Percentiles rank a stretch among this genome's conserved stretches.
Evolutionary conservation across 495 filamentous ascomycete species (phyloP).

Genomic region (Astrocystis sublimbata): DNA sequence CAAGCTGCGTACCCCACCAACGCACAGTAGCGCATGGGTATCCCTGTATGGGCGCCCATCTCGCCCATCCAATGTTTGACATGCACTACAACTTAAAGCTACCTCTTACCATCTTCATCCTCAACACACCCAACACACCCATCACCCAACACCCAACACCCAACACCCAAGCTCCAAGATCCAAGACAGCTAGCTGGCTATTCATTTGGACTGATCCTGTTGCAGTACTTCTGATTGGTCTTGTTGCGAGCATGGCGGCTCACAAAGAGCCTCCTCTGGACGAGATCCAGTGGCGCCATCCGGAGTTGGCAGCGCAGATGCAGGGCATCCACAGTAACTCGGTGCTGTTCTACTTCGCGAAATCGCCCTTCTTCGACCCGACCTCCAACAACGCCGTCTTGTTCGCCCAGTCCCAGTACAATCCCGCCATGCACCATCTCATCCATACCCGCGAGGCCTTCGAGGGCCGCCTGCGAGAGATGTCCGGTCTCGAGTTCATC

Average conservation of each 20-base stretch:
- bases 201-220: too few relatives aligned
- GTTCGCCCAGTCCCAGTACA: conserved; percentile 71
- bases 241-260: conserved; percentile 27
- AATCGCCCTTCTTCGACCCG: conserved; percentile 87
- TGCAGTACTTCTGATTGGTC: neutral
- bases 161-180: too few relatives aligned
- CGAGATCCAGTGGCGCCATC: conserved; percentile 75
- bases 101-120: neutral
- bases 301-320: conserved; percentile 60
- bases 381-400: conserved; percentile 85
- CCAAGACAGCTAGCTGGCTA: too few relatives aligned
- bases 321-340: conserved; percentile 58
- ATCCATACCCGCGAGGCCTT: conserved; percentile 73
- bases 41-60: too few relatives aligned
- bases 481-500: conserved; percentile 82
- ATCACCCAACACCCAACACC: neutral
- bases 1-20: neutral
- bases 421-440: conserved; percentile 58
- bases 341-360: conserved; percentile 87
- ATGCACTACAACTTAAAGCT: conserved; percentile 12
- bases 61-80: neutral
- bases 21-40: conserved; percentile 2
- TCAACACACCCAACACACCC: neutral
- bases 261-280: conserved; percentile 63
- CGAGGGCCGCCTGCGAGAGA: conserved; percentile 70